Base-by-base conservation (phyloP, 495 filamentous ascomycete species). In the Aspergillus sclerotioniger region DNA sequence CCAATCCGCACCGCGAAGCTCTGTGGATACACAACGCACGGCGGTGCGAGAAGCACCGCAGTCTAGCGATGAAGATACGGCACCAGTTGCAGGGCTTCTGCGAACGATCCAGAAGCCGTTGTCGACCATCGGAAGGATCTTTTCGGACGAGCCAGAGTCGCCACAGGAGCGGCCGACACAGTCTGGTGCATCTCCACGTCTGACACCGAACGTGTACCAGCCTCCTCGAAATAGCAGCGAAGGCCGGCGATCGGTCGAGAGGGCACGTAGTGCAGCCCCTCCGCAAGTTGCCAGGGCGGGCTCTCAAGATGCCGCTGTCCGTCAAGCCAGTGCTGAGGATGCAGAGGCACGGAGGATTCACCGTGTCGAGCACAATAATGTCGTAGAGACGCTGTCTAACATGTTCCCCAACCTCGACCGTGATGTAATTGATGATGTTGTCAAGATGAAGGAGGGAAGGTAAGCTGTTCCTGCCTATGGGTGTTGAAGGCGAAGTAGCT, bases 101-200 rank as follows among this genome's bases (percentile, higher is more conserved):
- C 85, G 92, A 47, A 91, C 92, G 0, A 97, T 99, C 52, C 92
- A 98, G 69, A 87, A 83, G 54, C 95, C 94, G 0, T 76, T 99
- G 39, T 90, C 90, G 43, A 94, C 92, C 15, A 96, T 99, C 67
- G 94, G 95, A n/a, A 87, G 92, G 53, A 97, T 99, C 35, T 98
- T 99, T 75, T 90, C 90, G 1, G 94, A 98, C 49, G 92, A 96
- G 1, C 51, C 66, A 39, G 75, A 77, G 31, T 73, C 52, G 57
- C 71, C 54, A 45, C 72, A 71, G 56, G 78, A 82, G 62, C 67
- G 67, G 60, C 56, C 64, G 0, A 46, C 67, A 52, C 67, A 82
- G 54, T 76, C 84, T 25, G 78, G 76, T 6, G 76, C 77, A 16
- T 78, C 81, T 7, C 80, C 84, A n/a, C 80, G 86, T 31, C 75